A percentile compares a stretch with the other conserved stretches of the same genome.
Conservation (phyloP, 176 grass and related monocot genomes). For the Oryza australiensis region DNA sequence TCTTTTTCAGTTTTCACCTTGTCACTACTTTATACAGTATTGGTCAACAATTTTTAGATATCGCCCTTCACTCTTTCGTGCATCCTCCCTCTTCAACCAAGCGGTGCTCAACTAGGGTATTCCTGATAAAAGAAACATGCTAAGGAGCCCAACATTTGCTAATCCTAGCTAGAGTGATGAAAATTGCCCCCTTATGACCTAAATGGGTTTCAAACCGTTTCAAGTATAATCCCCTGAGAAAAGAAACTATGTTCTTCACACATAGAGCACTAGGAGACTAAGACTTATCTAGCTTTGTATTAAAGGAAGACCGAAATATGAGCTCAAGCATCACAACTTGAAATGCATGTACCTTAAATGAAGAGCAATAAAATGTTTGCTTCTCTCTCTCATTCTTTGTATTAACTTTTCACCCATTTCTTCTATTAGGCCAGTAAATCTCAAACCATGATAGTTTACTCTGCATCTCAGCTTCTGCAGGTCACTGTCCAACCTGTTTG, state of each 20-base stretch:
- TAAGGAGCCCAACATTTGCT: neutral
- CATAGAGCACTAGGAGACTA: slow-evolving; percentile 6
- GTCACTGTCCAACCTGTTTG: slow-evolving; percentile 88
- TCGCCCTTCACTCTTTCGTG: neutral
- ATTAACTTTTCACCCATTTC: slow-evolving; percentile 79
- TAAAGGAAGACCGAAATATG: slow-evolving; percentile 25
- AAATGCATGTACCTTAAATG: slow-evolving; percentile 69
- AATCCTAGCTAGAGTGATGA: neutral
- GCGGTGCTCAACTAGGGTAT: neutral
- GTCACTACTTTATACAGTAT: slow-evolving; percentile 2
- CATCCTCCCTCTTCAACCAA: neutral
- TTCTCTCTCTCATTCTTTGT: slow-evolving; percentile 81
- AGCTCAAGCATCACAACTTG: neutral
- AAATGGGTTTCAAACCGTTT: slow-evolving; percentile 29
- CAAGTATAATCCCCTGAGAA: neutral
- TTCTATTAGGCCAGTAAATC: slow-evolving; percentile 82
- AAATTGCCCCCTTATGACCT: neutral
- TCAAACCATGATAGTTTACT: slow-evolving; percentile 86
- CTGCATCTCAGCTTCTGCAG: slow-evolving; percentile 93
- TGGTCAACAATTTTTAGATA: slow-evolving; percentile 1
- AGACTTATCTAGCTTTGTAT: slow-evolving; percentile 9
- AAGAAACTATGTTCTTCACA: slow-evolving; percentile 3
- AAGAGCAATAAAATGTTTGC: slow-evolving; percentile 91
- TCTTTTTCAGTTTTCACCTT: neutral
- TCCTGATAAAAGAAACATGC: neutral